These are phyloP conservation scores for Nicotiana tomentosiformis DNA, from an alignment of 257 asterid genomes.

Conservation along the genomic window DNA sequence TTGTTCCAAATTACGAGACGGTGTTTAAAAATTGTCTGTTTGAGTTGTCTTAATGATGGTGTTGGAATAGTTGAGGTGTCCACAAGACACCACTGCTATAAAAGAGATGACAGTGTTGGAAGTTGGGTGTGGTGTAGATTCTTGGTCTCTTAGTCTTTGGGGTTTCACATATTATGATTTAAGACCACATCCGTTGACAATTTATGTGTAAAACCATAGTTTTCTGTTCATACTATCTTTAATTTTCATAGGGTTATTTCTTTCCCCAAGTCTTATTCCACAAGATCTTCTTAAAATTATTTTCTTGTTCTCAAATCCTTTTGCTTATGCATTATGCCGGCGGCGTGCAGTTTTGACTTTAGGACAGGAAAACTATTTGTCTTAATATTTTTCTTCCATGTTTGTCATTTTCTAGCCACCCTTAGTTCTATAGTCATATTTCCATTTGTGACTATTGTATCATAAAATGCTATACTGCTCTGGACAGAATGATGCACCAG, in stretches of 20 bases:
- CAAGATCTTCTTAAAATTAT: background rate
- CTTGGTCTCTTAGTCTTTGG: background rate
- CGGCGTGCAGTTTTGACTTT: background rate
- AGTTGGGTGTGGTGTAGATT: background rate
- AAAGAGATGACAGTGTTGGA: background rate
- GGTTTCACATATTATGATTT: background rate
- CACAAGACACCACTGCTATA: background rate
- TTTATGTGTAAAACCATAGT: background rate
- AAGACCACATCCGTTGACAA: background rate
- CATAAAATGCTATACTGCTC: constrained; percentile 14
- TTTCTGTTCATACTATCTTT: background rate
- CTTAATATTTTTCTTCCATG: background rate
- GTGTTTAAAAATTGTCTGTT: background rate
- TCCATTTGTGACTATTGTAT: background rate
- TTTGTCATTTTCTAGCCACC: background rate
- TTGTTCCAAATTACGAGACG: background rate
- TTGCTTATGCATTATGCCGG: background rate
- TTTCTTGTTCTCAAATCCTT: background rate
- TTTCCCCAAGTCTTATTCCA: background rate
- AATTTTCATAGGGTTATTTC: background rate
- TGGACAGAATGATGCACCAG: constrained; percentile 38
- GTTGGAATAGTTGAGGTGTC: background rate
- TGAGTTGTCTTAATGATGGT: background rate
- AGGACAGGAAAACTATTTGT: background rate
- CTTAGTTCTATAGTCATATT: background rate